phyloP scores from a whole-genome alignment of 2,329 filamentous ascomycete genomes.

The Podosphaera leucotricha region DNA sequence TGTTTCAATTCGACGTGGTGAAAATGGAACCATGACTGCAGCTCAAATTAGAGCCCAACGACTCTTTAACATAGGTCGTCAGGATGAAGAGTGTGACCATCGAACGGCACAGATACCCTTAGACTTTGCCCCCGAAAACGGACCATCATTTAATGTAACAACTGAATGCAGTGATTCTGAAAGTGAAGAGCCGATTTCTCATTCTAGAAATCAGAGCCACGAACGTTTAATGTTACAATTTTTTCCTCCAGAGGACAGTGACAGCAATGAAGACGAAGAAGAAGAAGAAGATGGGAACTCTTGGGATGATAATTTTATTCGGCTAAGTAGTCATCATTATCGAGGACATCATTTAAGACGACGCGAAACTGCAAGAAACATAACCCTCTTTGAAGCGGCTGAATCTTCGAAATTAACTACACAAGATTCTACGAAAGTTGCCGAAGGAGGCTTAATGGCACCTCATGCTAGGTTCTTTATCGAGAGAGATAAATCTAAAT shows the following conservation, averaged over 20 bases:
- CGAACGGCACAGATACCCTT: conserved; percentile 30
- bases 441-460: conserved; percentile 36
- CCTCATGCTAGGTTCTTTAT: conserved; percentile 72
- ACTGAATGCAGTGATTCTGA: conserved; percentile 39
- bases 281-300: conserved; percentile 2
- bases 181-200: conserved; percentile 19
- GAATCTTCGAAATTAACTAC: conserved; percentile 23
- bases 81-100: conserved; percentile 18
- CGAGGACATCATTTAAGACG: conserved; percentile 5
- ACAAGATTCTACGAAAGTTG: conserved; percentile 31
- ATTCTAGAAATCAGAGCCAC: conserved; percentile 14
- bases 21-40: conserved; percentile 24
- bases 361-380: conserved; percentile 14
- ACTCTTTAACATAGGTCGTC: conserved; percentile 20
- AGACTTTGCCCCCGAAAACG: conserved; percentile 24
- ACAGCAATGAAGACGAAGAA: conserved; percentile 10
- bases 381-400: conserved; percentile 13
- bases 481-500: conserved; percentile 57
- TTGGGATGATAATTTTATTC: conserved; percentile 10
- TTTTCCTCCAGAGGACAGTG: conserved; percentile 17
- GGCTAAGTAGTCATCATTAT: conserved; percentile 1
- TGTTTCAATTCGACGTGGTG: conserved; percentile 28
- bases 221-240: conserved; percentile 31
- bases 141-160: conserved; percentile 28
- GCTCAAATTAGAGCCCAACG: conserved; percentile 22